Evolutionary conservation across 2,329 filamentous ascomycete species (phyloP), one percentile per base, ranked within the genome.

Genomic region (Aspergillus sergii): DNA sequence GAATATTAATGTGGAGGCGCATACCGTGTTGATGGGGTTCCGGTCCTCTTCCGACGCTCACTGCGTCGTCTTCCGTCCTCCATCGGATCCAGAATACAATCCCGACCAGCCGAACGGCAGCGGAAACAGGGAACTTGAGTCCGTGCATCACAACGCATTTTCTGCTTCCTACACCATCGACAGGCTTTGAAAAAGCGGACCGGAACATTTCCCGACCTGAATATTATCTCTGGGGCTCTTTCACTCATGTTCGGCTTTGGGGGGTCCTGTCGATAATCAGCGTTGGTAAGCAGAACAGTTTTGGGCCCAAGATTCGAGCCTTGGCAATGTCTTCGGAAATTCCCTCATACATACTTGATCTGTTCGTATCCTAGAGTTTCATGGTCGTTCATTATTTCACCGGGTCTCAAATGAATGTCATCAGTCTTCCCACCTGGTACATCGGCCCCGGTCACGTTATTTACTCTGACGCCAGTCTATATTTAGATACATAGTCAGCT

Each of bases 101-200:
- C 75, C 14, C 73, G 72, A 23, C 75, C 75, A 11, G 71, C 68
- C 9, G 73, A 68, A 8, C 71, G 72, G 62, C 75, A 77, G 30
- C 75, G 74, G 46, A 73, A 74, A 57, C 75, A 77, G n/a, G 75
- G 75, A 45, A 76, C 68, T 59, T 73, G 75, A 19, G 68, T 72
- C 34, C 74, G 74, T 34, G 75, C 75, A 67, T 77, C 75, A 50
- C 75, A 77, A 41, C 75, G 73, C 71, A 76, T 75, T 58, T 77
- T 76, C 60, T 75, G 74, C 64, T 73, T 67, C 32, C 73, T 69
- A 67, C 75, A 76, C 71, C 74, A 71, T 36, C 75, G 73, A 54
- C 75, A 77, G 72, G 75, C 72, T 61, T 77, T 77, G 50, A 77
- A 77, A 60, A 74, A 70, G 19, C 72, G 73, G 58, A 71, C 66